Conservation (phyloP, 768 basidiomycete genomes). For the Symmetrospora coprosmae region DNA sequence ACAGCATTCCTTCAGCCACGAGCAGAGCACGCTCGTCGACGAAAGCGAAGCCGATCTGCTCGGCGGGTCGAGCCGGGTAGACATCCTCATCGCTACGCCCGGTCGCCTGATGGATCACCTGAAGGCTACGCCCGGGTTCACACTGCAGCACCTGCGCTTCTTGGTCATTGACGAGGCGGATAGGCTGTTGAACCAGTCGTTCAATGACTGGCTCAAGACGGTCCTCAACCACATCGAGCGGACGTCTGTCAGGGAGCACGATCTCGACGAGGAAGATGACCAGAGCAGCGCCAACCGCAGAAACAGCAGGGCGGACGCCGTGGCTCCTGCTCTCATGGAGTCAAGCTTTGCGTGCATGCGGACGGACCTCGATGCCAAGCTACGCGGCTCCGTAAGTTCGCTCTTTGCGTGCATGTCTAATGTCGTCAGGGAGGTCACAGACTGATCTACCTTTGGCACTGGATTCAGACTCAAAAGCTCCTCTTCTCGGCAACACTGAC, state of each 20-base stretch:
- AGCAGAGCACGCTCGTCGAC: slow-evolving; percentile 64
- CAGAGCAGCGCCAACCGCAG: slow-evolving; percentile 33
- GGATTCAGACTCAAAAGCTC: slow-evolving; percentile 64
- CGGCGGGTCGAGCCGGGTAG: slow-evolving; percentile 81
- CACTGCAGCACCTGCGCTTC: slow-evolving; percentile 86
- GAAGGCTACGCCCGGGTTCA: slow-evolving; percentile 71
- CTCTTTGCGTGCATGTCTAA: no score
- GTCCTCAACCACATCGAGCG: slow-evolving; percentile 61
- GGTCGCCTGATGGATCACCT: slow-evolving; percentile 90
- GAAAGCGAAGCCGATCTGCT: slow-evolving; percentile 45
- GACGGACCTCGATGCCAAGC: slow-evolving; percentile 25
- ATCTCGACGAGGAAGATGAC: background rate
- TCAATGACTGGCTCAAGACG: slow-evolving; percentile 83
- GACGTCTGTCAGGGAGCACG: slow-evolving; percentile 31
- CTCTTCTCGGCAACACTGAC: slow-evolving; percentile 94
- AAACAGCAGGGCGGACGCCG: slow-evolving; percentile 41
- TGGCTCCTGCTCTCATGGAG: slow-evolving; percentile 50
- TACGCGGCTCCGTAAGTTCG: no score
- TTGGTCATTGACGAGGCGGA: slow-evolving; percentile 96
- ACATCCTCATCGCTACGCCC: slow-evolving; percentile 88
- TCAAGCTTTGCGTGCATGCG: slow-evolving; percentile 21
- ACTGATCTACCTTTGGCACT: background rate
- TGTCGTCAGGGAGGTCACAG: background rate
- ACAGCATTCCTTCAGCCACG: slow-evolving; percentile 83
- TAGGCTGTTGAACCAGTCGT: slow-evolving; percentile 81